Conservation (phyloP, 148 eudicot genomes). For the Rhododendron molle region DNA sequence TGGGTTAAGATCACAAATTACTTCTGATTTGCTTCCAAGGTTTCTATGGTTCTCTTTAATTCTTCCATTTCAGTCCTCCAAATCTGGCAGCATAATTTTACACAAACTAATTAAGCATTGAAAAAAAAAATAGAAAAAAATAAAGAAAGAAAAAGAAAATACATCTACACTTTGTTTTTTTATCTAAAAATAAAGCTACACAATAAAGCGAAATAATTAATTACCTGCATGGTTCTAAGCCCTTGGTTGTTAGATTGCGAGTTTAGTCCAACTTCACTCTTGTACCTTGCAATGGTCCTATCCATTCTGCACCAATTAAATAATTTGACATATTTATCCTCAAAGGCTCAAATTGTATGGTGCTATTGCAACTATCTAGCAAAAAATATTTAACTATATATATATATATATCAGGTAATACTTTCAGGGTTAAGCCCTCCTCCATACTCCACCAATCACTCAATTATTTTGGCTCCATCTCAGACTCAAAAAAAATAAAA, state of each 20-base stretch:
- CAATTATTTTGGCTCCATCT: too few relatives aligned
- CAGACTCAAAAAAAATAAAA: too few relatives aligned
- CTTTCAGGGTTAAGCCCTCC: too few relatives aligned
- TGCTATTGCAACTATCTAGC: not conserved
- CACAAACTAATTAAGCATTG: too few relatives aligned
- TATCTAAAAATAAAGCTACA: too few relatives aligned
- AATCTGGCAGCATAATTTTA: too few relatives aligned
- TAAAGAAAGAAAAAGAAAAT: not conserved
- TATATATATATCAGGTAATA: too few relatives aligned
- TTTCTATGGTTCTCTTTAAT: constrained; percentile 1
- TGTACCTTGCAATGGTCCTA: constrained; percentile 37
- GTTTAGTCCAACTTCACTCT: constrained; percentile 22
- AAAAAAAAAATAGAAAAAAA: not conserved
- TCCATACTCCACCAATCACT: too few relatives aligned
- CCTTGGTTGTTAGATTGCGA: constrained; percentile 22
- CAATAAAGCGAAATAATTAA: too few relatives aligned
- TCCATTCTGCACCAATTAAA: constrained; percentile 23
- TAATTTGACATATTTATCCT: not conserved
- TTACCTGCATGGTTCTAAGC: constrained; percentile 29
- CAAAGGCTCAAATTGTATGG: not conserved
- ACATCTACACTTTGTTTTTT: not conserved
- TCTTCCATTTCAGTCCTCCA: constrained; percentile 12
- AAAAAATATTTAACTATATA: too few relatives aligned
- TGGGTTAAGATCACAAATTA: not conserved
- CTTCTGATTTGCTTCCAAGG: constrained; percentile 8